These are phyloP conservation scores for Podila verticillata DNA, from an alignment of 192 early-diverging fungal genomes.

Conservation along the genomic window DNA sequence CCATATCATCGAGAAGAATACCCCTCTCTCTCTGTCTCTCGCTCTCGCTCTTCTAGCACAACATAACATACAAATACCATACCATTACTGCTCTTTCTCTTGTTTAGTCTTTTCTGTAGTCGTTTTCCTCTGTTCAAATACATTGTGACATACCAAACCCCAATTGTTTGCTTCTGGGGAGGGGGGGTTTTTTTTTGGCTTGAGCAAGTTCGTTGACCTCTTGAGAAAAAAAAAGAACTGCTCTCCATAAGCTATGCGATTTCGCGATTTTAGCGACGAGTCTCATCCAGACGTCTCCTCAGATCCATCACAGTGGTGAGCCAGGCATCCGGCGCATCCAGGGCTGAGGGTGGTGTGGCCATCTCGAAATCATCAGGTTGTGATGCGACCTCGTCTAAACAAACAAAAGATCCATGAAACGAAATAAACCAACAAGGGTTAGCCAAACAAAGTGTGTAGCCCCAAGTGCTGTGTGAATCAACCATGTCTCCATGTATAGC, in stretches of 20 bases:
- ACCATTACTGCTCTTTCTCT: not conserved
- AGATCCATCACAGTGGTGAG: conserved; percentile 31
- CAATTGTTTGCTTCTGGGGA: not conserved
- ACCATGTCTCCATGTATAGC: not conserved
- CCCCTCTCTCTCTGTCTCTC: not conserved
- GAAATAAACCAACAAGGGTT: not conserved
- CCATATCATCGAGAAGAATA: not conserved
- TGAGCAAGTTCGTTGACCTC: not conserved
- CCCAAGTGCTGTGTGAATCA: not conserved
- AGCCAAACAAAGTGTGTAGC: not conserved
- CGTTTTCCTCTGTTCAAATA: not conserved
- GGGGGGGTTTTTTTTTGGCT: conserved; percentile 5
- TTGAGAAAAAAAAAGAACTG: conserved; percentile 1
- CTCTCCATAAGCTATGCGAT: too few relatives aligned
- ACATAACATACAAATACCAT: conserved; percentile 3
- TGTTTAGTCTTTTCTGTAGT: not conserved
- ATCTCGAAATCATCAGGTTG: conserved; percentile 31
- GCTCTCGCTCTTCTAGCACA: not conserved
- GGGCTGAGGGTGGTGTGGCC: conserved; percentile 13
- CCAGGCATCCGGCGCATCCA: conserved; percentile 9
- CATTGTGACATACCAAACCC: not conserved
- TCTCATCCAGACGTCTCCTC: conserved; percentile 34
- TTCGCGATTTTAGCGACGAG: conserved; percentile 39
- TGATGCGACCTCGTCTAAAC: conserved; percentile 28
- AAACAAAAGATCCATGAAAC: conserved; percentile 1